Conservation (phyloP, 2,329 filamentous ascomycete genomes). For the Penicillium expansum region DNA sequence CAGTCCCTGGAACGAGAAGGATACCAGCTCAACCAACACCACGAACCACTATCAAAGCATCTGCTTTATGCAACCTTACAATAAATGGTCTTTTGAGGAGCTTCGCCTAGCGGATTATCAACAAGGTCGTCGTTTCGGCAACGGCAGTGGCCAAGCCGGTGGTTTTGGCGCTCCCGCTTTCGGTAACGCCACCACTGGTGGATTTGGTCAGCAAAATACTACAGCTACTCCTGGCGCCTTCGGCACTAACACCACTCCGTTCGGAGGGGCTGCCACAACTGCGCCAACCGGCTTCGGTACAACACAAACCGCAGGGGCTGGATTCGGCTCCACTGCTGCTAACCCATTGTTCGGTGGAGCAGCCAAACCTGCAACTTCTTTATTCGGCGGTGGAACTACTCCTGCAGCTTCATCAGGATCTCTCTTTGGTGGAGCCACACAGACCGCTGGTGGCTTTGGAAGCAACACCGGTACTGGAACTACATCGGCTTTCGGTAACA, state of each 20-base stretch:
- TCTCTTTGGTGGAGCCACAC: conserved; percentile 4
- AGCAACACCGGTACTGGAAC: conserved; percentile 25
- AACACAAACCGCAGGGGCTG: conserved; percentile 40
- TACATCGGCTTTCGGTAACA: conserved; percentile 29
- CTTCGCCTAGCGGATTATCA: conserved; percentile 81
- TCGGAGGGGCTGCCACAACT: conserved; percentile 37
- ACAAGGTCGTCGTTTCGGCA: conserved; percentile 79
- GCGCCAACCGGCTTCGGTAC: conserved; percentile 46
- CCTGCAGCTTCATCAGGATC: conserved; percentile 27
- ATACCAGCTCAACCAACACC: conserved; percentile 31
- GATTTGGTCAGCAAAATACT: conserved; percentile 44
- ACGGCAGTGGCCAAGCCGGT: conserved; percentile 73
- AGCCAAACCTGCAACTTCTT: conserved; percentile 29
- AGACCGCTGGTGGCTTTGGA: conserved; percentile 18
- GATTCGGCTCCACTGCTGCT: conserved; percentile 34
- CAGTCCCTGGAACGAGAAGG: conserved; percentile 47
- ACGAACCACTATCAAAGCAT: conserved; percentile 51
- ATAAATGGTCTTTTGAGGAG: conserved; percentile 85
- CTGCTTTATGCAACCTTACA: conserved; percentile 52
- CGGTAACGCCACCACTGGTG: conserved; percentile 36
- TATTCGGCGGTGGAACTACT: conserved; percentile 41
- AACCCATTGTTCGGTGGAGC: conserved; percentile 41
- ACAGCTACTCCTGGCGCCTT: conserved; percentile 37
- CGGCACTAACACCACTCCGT: conserved; percentile 44
- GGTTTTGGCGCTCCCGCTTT: conserved; percentile 73